Evolutionary conservation across 371 early-diverging fungal species (phyloP).

Genomic region (Sporodiniella umbellata): DNA sequence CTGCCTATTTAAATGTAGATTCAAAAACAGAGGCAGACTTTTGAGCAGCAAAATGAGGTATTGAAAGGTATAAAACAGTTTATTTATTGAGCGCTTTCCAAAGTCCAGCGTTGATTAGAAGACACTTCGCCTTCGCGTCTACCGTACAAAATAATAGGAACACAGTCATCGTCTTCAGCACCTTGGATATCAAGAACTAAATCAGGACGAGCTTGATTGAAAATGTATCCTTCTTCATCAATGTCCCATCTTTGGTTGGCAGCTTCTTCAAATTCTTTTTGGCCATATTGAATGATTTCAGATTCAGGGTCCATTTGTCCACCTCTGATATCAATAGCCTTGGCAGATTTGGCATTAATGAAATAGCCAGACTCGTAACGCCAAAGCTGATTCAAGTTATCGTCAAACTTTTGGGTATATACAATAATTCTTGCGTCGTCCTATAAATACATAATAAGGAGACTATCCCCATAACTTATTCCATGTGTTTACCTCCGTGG

Average conservation of each 20-base stretch:
- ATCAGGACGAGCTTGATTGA: slow-evolving; percentile 18
- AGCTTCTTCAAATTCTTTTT: slow-evolving; percentile 26
- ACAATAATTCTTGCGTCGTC: slow-evolving; percentile 28
- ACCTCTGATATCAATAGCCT: slow-evolving; percentile 27
- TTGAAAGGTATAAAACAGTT: background rate
- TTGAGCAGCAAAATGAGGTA: no score
- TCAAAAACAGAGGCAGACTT: no score
- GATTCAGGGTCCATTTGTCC: slow-evolving; percentile 30
- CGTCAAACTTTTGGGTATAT: slow-evolving; percentile 19
- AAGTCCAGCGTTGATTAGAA: slow-evolving; percentile 29
- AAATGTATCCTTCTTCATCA: slow-evolving; percentile 30
- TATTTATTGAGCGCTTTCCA: slow-evolving; percentile 7
- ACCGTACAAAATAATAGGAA: slow-evolving; percentile 24
- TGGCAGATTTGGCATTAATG: slow-evolving; percentile 31
- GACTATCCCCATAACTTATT: background rate
- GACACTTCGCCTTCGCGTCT: slow-evolving; percentile 30
- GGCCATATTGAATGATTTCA: slow-evolving; percentile 26
- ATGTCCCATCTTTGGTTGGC: slow-evolving; percentile 34
- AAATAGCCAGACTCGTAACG: slow-evolving; percentile 26
- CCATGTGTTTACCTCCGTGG: slow-evolving; percentile 19
- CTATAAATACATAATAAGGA: background rate
- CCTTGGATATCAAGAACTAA: slow-evolving; percentile 34
- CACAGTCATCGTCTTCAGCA: slow-evolving; percentile 23
- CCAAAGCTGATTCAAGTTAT: slow-evolving; percentile 31
- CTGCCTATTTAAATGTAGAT: no score